A percentile compares a stretch with the other conserved stretches of the same genome.
phyloP scores from a whole-genome alignment of 495 filamentous ascomycete species.

The Trichoderma virens region DNA sequence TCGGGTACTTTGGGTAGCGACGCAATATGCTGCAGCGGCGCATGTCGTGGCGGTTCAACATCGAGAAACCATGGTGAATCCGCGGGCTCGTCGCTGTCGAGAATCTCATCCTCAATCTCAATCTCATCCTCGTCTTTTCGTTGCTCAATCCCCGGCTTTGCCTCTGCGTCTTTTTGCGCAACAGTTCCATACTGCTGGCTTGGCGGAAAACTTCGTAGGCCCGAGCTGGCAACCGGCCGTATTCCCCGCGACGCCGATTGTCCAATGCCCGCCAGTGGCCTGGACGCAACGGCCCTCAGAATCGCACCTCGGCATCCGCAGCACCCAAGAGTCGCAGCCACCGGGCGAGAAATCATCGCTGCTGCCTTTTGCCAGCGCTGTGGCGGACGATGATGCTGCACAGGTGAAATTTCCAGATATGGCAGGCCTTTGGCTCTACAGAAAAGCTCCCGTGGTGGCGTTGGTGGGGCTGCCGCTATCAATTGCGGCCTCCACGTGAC shows the following conservation, averaged over 20 bases:
- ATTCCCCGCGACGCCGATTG: background rate
- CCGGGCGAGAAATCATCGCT: constrained; percentile 10
- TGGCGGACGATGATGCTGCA: background rate
- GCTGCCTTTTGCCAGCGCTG: background rate
- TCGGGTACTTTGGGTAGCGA: constrained; percentile 69
- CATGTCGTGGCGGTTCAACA: constrained; percentile 47
- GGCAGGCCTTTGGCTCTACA: background rate
- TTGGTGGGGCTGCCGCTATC: background rate
- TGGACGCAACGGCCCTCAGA: background rate
- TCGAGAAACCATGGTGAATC: constrained; percentile 78
- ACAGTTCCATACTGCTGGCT: background rate
- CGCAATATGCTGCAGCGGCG: constrained; percentile 51
- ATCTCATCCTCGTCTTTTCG: background rate
- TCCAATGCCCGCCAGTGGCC: background rate
- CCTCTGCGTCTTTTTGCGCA: constrained; percentile 8
- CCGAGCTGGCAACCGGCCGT: background rate
- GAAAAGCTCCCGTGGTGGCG: constrained; percentile 6
- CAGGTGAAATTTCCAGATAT: background rate
- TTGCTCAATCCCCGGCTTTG: background rate
- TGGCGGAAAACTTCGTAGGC: background rate
- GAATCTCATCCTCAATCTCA: background rate
- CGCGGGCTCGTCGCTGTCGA: background rate
- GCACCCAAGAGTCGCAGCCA: constrained; percentile 1
- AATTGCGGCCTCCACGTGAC: background rate
- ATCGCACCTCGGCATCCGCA: constrained; percentile 5